A percentile compares a stretch with the other conserved stretches of the same genome.
Conservation (phyloP, 345 rosid species). For the Pugionium dolabratum region DNA sequence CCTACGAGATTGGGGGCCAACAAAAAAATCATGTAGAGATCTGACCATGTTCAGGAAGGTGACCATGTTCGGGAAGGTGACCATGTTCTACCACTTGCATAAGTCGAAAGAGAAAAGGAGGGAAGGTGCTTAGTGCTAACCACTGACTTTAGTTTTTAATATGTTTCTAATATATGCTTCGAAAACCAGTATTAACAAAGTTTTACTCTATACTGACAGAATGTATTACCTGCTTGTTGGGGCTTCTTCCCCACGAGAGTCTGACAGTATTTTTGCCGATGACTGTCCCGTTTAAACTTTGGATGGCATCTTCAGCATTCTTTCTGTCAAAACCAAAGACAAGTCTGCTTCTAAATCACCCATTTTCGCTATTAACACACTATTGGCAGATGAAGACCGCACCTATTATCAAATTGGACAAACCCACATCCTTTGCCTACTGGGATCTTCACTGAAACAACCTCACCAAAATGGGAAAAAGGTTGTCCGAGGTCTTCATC, state of each 20-base stretch:
- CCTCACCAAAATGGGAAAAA: constrained; percentile 76
- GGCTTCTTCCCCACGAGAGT: constrained; percentile 87
- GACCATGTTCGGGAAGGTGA: neutral
- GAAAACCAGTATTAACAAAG: neutral
- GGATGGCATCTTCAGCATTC: constrained; percentile 73
- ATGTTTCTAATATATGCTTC: constrained; percentile 12
- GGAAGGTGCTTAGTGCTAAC: constrained; percentile 17
- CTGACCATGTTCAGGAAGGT: neutral
- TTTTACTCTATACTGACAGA: constrained; percentile 10
- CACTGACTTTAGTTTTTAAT: constrained; percentile 21
- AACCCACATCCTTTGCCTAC: constrained; percentile 87
- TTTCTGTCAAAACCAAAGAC: constrained; percentile 51
- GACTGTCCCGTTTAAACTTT: constrained; percentile 62
- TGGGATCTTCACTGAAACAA: constrained; percentile 81
- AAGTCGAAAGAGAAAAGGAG: constrained; percentile 3
- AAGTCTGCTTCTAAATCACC: neutral
- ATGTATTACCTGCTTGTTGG: constrained; percentile 49
- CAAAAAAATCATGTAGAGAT: constrained; percentile 7
- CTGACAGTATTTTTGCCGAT: constrained; percentile 88
- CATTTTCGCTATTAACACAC: neutral
- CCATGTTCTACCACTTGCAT: constrained; percentile 30
- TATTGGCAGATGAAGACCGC: neutral
- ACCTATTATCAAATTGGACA: constrained; percentile 80
- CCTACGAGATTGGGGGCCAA: neutral
- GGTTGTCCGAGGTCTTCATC: constrained; percentile 83